Base-by-base conservation (phyloP, 305 asterid species). In the Andrographis paniculata region DNA sequence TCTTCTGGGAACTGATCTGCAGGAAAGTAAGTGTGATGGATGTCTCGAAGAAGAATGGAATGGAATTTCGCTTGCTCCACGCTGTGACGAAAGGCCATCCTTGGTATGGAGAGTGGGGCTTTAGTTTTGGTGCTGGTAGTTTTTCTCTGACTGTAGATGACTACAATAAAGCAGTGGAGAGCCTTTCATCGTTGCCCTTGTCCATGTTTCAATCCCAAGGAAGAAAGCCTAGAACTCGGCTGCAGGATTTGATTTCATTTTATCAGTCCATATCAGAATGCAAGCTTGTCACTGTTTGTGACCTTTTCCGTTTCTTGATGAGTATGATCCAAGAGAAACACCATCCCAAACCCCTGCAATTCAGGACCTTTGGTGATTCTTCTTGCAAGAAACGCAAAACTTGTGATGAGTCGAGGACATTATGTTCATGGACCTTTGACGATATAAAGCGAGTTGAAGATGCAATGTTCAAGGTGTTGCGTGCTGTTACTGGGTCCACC, bases 61-160 rank as follows among this genome's bases (percentile, higher is more conserved):
- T 89, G 58, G 96, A 89, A 47, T 80, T 74, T 48, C 83, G 98
- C 17, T 59, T 89, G 52, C 82, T 89, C 11, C 98, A 86, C 66
- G 80, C 87, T 43, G 80, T 89, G 8, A 64, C 68, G 41, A 71
- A 80, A 58, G 95, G 94, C 20, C 86, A 63, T 53, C 86, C 98
- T 4, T 89, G 98, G 98, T 89, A 89, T 66, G 96, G 98, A 28
- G 79, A 82, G 8, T 89, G 98, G 98, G 98, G 87, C 44, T 89
- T 85, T 67, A 71, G 73, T 69, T 89, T 89, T 63, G 96, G 95
- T 30, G 71, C 95, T 38, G 95, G 96, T 40, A 86, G 96, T 64
- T 86, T 69, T 58, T 87, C 75, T 20, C 58, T 78, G 60, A 80
- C 89, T 24, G 58, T 37, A 10, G 81, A 74, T 17, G 80, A 83